Evolutionary conservation across 805 yeast species (phyloP), one percentile per base, ranked within the genome.

Genomic region (Wickerhamomyces chambardii): DNA sequence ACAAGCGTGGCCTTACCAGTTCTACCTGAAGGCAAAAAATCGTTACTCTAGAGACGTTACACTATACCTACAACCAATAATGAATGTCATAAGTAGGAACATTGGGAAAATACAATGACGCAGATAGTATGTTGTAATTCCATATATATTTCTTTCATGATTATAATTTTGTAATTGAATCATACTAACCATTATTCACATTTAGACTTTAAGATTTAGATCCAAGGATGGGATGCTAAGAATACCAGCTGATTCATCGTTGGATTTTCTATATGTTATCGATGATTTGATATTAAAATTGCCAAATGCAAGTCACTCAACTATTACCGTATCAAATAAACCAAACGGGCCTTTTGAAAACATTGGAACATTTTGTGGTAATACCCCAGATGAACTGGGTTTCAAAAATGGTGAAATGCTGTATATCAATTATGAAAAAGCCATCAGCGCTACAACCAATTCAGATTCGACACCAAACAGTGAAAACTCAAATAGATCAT

Each of bases 161-260:
- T n/a, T n/a, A n/a, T n/a, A n/a, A n/a, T n/a, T n/a, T n/a, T n/a
- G n/a, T n/a, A n/a, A n/a, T n/a, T n/a, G n/a, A n/a, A n/a, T n/a
- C n/a, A n/a, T n/a, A n/a, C n/a, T n/a, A n/a, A n/a, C n/a, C n/a
- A n/a, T n/a, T n/a, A n/a, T n/a, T n/a, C n/a, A n/a, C n/a, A n/a
- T 15, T n/a, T 30, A 64, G 86, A 73, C 89, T 45, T 61, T 83
- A 17, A 66, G 98, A 50, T 85, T 92, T 58, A 71, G 95, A 50
- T 68, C 92, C 21, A 84, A 75, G 49, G 83, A 84, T 45, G 97
- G 97, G 8, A 80, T 77, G 72, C 75, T 74, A 53, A 70, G 97
- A 36, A 69, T 84, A 26, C 53, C 61, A 18, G 74, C 72, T 21
- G 74, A 73, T 18, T 58, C 63, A 4, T 32, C 46, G 2, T 66